A percentile compares a stretch with the other conserved stretches of the same genome.
These are phyloP conservation scores for Bryopsis sp. DNA, from an alignment of 139 green algal species.

Conservation along the genomic window DNA sequence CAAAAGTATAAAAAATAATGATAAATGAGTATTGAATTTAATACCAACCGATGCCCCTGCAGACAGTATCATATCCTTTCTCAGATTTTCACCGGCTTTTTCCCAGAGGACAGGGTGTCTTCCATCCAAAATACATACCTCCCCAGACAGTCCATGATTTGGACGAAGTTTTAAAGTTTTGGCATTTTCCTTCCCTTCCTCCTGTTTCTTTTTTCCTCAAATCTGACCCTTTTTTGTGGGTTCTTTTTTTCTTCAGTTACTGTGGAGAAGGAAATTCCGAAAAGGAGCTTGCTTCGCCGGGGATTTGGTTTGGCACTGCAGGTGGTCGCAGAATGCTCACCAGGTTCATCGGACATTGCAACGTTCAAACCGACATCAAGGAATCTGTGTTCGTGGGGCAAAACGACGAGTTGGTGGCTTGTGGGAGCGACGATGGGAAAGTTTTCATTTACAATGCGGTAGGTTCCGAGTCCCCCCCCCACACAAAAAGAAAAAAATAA, in stretches of 20 bases:
- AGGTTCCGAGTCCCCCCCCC: background rate
- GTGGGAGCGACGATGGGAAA: constrained; percentile 62
- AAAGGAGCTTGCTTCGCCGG: background rate
- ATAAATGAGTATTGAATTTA: too few species aligned
- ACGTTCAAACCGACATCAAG: constrained; percentile 86
- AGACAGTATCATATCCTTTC: too few species aligned
- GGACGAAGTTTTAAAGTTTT: too few species aligned
- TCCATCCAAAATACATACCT: too few species aligned
- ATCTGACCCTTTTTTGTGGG: background rate
- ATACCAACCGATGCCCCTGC: too few species aligned
- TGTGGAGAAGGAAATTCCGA: background rate
- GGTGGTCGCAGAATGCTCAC: constrained; percentile 36
- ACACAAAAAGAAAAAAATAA: too few species aligned
- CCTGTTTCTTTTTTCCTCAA: background rate
- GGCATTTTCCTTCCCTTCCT: too few species aligned
- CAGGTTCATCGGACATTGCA: constrained; percentile 60
- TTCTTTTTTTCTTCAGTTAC: background rate
- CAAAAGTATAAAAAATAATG: too few species aligned
- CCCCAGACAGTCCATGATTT: too few species aligned
- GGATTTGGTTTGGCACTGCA: constrained; percentile 20
- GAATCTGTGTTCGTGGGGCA: constrained; percentile 55
- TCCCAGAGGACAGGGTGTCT: too few species aligned
- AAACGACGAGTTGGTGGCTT: constrained; percentile 57
- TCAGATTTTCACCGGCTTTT: too few species aligned
- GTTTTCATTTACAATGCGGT: constrained; percentile 64